phyloP scores from a whole-genome alignment of 2,329 filamentous ascomycete genomes.

The Nannizziopsis barbatae region DNA sequence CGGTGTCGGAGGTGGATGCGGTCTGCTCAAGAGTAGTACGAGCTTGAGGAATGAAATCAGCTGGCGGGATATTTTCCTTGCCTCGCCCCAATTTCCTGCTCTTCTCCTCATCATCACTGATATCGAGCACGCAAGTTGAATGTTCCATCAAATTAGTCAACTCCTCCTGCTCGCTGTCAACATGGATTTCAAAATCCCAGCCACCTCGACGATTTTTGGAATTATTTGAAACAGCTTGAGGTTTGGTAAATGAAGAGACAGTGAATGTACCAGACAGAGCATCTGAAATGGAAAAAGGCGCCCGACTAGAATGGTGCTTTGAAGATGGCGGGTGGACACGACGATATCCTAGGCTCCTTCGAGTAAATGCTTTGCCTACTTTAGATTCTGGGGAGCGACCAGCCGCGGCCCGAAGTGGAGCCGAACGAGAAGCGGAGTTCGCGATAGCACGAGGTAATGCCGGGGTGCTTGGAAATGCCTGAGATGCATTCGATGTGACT shows the following conservation, averaged over 20 bases:
- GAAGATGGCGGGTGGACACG: slow-evolving; percentile 60
- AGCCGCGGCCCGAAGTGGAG: slow-evolving; percentile 56
- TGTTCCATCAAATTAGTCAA: slow-evolving; percentile 90
- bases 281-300: slow-evolving; percentile 75
- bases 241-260: slow-evolving; percentile 34
- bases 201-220: slow-evolving; percentile 46
- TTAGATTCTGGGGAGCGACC: slow-evolving; percentile 67
- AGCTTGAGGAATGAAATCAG: slow-evolving; percentile 46
- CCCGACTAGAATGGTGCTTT: slow-evolving; percentile 36
- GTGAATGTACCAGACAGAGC: slow-evolving; percentile 60
- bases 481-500: slow-evolving; percentile 16
- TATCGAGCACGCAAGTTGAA: slow-evolving; percentile 73
- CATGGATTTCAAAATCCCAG: slow-evolving; percentile 92
- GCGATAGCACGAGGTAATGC: not conserved
- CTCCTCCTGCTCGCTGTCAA: slow-evolving; percentile 81
- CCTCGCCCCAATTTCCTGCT: slow-evolving; percentile 52
- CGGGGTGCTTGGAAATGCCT: not conserved
- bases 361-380: slow-evolving; percentile 55
- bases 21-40: slow-evolving; percentile 19
- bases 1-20: slow-evolving; percentile 23
- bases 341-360: slow-evolving; percentile 53
- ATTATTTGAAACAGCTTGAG: slow-evolving; percentile 34
- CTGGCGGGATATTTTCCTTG: slow-evolving; percentile 88
- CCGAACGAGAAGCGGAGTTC: slow-evolving; percentile 32
- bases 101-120: slow-evolving; percentile 69